Conservation (phyloP, 805 yeast genomes). For the Metschnikowia gelsemii region DNA sequence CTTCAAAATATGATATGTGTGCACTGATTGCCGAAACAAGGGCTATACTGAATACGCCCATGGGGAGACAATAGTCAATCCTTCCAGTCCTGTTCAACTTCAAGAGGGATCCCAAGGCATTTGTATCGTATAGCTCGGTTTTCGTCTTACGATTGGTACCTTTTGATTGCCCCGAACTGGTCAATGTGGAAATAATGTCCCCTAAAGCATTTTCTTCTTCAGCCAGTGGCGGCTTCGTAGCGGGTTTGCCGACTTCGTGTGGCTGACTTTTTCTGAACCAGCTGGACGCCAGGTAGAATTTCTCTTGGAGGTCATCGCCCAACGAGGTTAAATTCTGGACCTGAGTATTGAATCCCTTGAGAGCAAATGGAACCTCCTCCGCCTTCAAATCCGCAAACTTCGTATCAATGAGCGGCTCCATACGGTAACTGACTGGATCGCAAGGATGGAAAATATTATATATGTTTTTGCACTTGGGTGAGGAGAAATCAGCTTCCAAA, state of each 20-base stretch:
- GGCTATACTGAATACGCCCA: conserved; percentile 77
- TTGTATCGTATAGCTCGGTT: conserved; percentile 28
- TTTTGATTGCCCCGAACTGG: conserved; percentile 19
- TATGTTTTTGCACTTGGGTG: conserved; percentile 62
- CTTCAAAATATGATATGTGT: conserved; percentile 86
- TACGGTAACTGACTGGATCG: conserved; percentile 86
- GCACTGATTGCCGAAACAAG: conserved; percentile 80
- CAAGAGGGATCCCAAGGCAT: conserved; percentile 37
- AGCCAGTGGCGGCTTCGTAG: conserved; percentile 9
- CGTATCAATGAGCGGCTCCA: conserved; percentile 76
- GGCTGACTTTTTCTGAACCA: conserved; percentile 26
- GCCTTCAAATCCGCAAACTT: conserved; percentile 52
- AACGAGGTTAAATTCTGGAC: conserved; percentile 42
- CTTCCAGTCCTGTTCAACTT: conserved; percentile 70
- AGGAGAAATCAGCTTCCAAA: conserved; percentile 23
- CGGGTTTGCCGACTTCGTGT: conserved; percentile 12
- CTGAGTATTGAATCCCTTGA: conserved; percentile 51
- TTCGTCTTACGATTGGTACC: conserved; percentile 22
- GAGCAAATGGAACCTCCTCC: conserved; percentile 55
- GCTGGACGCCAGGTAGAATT: conserved; percentile 35
- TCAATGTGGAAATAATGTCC: conserved; percentile 36
- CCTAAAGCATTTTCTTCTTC: conserved; percentile 40
- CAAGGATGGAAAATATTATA: conserved; percentile 88
- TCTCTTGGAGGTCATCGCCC: conserved; percentile 39
- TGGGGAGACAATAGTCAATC: conserved; percentile 76